Percentiles rank a stretch among this genome's conserved stretches.
These are phyloP conservation scores for Ophiostoma tasmaniense DNA, from an alignment of 2,329 filamentous ascomycete genomes.

Conservation along the genomic window DNA sequence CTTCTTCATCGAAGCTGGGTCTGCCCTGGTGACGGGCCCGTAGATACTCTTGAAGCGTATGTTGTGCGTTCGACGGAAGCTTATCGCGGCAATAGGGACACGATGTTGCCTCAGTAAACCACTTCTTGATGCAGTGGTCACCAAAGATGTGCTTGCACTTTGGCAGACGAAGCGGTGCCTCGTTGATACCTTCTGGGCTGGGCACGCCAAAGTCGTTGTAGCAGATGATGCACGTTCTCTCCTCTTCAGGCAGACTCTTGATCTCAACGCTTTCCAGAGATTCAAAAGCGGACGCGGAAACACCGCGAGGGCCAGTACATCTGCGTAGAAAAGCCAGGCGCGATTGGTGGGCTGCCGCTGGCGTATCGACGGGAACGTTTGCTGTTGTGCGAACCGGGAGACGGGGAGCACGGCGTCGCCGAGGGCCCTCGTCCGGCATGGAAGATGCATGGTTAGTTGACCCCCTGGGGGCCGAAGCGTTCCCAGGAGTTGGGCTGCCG, in stretches of 20 bases:
- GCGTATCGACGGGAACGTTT: background rate
- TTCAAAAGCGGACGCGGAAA: conserved; percentile 32
- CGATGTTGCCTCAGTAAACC: conserved; percentile 53
- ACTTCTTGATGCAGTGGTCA: conserved; percentile 55
- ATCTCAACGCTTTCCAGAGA: conserved; percentile 41
- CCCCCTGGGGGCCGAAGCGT: background rate
- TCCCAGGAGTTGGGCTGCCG: background rate
- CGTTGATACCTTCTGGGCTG: conserved; percentile 48
- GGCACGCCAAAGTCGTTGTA: conserved; percentile 2
- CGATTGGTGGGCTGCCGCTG: background rate
- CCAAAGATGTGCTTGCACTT: conserved; percentile 58
- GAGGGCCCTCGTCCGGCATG: background rate
- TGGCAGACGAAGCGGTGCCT: conserved; percentile 49
- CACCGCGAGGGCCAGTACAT: background rate
- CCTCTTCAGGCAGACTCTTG: conserved; percentile 36
- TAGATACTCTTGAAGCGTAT: too few relatives aligned
- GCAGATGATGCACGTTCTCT: conserved; percentile 37
- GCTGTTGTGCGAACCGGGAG: background rate
- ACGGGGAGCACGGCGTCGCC: background rate
- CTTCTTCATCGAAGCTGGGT: too few relatives aligned
- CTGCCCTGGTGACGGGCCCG: too few relatives aligned
- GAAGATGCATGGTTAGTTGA: background rate
- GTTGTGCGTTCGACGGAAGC: conserved; percentile 32
- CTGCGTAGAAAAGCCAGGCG: background rate
- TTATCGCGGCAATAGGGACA: conserved; percentile 59